Conservation (phyloP, 345 rosid genomes). For the Nasturtium officinale region DNA sequence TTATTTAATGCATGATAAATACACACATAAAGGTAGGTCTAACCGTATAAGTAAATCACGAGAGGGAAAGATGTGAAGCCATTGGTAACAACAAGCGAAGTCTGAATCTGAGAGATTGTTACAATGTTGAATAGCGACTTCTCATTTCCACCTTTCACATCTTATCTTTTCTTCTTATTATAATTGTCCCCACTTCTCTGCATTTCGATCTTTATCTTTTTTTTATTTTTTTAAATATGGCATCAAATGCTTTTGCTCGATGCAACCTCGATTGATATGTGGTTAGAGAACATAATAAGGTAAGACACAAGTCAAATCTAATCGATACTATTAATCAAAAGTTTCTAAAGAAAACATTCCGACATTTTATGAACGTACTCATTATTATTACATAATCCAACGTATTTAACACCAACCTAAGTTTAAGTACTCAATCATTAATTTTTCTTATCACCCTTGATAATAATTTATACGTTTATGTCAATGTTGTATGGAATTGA, state of each 20-base stretch:
- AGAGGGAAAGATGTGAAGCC: conserved; percentile 28
- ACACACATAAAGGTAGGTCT: background rate
- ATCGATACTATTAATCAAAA: background rate
- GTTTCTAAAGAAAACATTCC: background rate
- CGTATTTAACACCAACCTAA: conserved; percentile 1
- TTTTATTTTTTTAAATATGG: too few species aligned
- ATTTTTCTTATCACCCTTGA: background rate
- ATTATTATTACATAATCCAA: conserved; percentile 6
- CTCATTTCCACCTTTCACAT: conserved; percentile 35
- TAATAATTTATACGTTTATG: background rate
- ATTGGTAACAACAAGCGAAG: conserved; percentile 27
- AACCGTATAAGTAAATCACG: conserved; percentile 14
- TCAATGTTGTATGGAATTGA: background rate
- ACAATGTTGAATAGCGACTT: conserved; percentile 35
- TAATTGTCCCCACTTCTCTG: conserved; percentile 33
- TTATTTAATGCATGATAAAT: background rate
- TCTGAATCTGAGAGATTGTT: conserved; percentile 29
- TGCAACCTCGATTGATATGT: background rate
- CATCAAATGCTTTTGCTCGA: background rate
- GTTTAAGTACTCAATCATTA: conserved; percentile 3
- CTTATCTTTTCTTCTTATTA: conserved; percentile 13
- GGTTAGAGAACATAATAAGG: background rate
- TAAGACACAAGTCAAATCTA: background rate
- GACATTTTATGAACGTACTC: background rate
- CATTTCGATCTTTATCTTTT: conserved; percentile 16